Conservation (phyloP, 192 early-diverging fungal species). For the Oehlia diaphana region DNA sequence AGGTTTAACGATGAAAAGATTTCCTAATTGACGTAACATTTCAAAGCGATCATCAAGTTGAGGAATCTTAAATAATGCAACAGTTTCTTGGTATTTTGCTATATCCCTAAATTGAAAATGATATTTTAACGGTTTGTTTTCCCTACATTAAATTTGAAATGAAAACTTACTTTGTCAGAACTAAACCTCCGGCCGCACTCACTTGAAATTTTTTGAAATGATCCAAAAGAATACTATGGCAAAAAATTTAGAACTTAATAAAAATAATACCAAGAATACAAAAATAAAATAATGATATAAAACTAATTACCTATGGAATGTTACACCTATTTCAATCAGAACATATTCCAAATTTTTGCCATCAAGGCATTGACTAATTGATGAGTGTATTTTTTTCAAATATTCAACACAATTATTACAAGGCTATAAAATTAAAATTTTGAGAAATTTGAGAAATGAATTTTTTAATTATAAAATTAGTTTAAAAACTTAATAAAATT, state of each 20-base stretch:
- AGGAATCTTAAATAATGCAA: constrained; percentile 73
- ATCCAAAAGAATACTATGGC: constrained; percentile 77
- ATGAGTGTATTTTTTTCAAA: constrained; percentile 62
- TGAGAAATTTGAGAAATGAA: background rate
- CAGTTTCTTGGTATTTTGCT: constrained; percentile 87
- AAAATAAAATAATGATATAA: background rate
- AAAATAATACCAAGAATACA: background rate
- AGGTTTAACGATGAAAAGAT: constrained; percentile 90
- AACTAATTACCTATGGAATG: constrained; percentile 71
- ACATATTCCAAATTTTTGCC: constrained; percentile 78
- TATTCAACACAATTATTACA: constrained; percentile 82
- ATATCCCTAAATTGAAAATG: constrained; percentile 67
- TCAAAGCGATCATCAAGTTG: constrained; percentile 82
- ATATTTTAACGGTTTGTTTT: background rate
- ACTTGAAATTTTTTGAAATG: constrained; percentile 90
- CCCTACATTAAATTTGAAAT: background rate
- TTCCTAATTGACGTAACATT: constrained; percentile 88
- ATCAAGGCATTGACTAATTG: constrained; percentile 62
- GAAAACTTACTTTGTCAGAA: constrained; percentile 74
- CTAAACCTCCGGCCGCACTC: constrained; percentile 82
- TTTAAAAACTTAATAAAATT: background rate
- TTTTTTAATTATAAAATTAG: background rate
- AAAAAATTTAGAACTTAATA: background rate
- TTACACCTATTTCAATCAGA: constrained; percentile 75
- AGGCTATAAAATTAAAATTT: constrained; percentile 49